Percentiles rank a stretch among this genome's conserved stretches.
These are phyloP conservation scores for Pestalotiopsis sp. DNA, from an alignment of 2,329 filamentous ascomycete species.

Conservation along the genomic window DNA sequence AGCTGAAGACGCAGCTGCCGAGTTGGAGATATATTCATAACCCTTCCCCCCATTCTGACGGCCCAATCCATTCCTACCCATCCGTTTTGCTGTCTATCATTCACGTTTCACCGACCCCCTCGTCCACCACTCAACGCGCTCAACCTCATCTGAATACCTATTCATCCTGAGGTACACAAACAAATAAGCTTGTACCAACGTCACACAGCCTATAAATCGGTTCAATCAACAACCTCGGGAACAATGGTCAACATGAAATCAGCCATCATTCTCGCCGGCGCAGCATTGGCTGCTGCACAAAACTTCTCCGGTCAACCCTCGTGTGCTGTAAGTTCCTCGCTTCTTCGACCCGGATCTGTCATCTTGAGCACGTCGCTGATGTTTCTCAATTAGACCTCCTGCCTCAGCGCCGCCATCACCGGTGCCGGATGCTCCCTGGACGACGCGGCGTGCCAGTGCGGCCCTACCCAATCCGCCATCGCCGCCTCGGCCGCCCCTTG, in stretches of 20 bases:
- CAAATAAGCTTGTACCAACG: neutral
- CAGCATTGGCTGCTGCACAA: slow-evolving; percentile 30
- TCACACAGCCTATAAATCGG: neutral
- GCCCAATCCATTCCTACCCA: too few species aligned
- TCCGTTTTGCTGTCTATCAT: too few species aligned
- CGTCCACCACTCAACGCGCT: too few species aligned
- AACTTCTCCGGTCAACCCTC: slow-evolving; percentile 36
- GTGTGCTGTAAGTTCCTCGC: slow-evolving; percentile 35
- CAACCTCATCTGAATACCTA: too few species aligned
- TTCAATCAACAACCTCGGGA: neutral
- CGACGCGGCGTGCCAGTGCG: slow-evolving; percentile 56
- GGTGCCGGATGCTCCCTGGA: slow-evolving; percentile 47
- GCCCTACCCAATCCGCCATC: slow-evolving; percentile 33
- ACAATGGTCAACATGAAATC: slow-evolving; percentile 28
- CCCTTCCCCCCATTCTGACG: too few species aligned
- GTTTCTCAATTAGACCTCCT: slow-evolving; percentile 38
- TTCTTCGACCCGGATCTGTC: neutral
- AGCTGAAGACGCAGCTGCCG: slow-evolving; percentile 5
- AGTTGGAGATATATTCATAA: neutral
- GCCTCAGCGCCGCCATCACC: slow-evolving; percentile 48
- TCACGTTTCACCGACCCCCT: too few species aligned
- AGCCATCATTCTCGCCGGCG: slow-evolving; percentile 26
- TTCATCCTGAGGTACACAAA: neutral
- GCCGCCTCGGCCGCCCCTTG: slow-evolving; percentile 30
- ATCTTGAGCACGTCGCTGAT: neutral